Percentiles rank a stretch among this genome's conserved stretches.
These are phyloP conservation scores for Dendrobium catenatum DNA, from an alignment of 106 monocot genomes.

Conservation along the genomic window DNA sequence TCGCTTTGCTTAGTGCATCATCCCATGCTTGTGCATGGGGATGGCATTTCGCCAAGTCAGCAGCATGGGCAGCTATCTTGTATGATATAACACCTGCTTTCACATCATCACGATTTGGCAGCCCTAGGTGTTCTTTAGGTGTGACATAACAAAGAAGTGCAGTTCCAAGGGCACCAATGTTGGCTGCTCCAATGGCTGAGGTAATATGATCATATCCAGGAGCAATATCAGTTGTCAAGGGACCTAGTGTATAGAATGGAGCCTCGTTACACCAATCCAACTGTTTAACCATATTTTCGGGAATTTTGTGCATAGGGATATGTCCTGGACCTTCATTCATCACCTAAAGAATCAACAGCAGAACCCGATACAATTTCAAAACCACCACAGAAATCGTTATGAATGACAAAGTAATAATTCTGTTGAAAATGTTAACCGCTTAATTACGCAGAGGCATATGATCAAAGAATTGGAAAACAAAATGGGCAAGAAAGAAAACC, in stretches of 20 bases:
- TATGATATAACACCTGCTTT: slow-evolving; percentile 92
- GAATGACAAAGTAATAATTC: not conserved
- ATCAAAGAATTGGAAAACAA: not conserved
- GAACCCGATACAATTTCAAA: not conserved
- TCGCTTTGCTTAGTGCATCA: slow-evolving; percentile 91
- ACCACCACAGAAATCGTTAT: not conserved
- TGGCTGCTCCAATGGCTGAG: slow-evolving; percentile 95
- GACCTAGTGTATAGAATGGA: slow-evolving; percentile 95
- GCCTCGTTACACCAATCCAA: slow-evolving; percentile 96
- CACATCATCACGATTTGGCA: slow-evolving; percentile 97
- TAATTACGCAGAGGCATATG: not conserved
- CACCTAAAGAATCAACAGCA: slow-evolving; percentile 36
- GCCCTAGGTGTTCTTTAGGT: slow-evolving; percentile 94
- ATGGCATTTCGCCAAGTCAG: slow-evolving; percentile 82
- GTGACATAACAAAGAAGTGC: slow-evolving; percentile 98
- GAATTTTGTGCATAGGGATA: slow-evolving; percentile 96
- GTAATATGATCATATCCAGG: slow-evolving; percentile 99
- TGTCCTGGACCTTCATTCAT: slow-evolving; percentile 99
- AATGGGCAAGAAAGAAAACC: not conserved
- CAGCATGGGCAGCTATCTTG: slow-evolving; percentile 95
- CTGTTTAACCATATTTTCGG: slow-evolving; percentile 93
- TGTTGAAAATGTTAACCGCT: not conserved
- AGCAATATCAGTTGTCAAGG: slow-evolving; percentile 94
- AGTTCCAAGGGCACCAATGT: slow-evolving; percentile 88
- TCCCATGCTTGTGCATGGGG: slow-evolving; percentile 92